Evolutionary conservation across 768 basidiomycete species (phyloP).

Genomic region (Exsudoporus frostii): DNA sequence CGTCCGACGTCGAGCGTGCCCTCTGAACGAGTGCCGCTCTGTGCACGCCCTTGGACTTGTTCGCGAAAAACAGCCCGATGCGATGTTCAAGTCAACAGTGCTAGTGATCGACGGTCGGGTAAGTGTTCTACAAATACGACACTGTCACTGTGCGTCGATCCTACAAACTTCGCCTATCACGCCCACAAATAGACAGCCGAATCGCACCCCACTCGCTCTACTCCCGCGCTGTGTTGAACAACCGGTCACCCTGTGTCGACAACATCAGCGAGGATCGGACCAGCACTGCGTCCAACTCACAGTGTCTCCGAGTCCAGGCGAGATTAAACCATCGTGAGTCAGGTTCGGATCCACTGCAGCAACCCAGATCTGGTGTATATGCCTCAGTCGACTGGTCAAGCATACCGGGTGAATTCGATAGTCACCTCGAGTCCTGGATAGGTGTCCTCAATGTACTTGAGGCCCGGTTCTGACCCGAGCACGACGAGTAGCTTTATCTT

Average conservation of each 20-base stretch:
- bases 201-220: slow-evolving; percentile 12
- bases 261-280: background rate
- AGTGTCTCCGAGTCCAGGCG: slow-evolving; percentile 89
- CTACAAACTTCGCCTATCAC: background rate
- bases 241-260: slow-evolving; percentile 67
- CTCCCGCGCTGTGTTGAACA: slow-evolving; percentile 68
- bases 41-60: too few relatives aligned
- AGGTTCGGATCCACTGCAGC: slow-evolving; percentile 75
- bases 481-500: slow-evolving; percentile 82
- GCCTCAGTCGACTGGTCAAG: background rate
- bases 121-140: background rate
- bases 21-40: too few relatives aligned
- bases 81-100: background rate
- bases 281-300: slow-evolving; percentile 41
- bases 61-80: too few relatives aligned
- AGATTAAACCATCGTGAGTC: slow-evolving; percentile 74
- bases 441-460: slow-evolving; percentile 57
- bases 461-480: slow-evolving; percentile 73
- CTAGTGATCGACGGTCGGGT: background rate
- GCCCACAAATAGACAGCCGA: background rate
- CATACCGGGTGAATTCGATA: background rate
- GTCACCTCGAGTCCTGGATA: slow-evolving; percentile 80
- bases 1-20: too few relatives aligned
- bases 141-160: too few relatives aligned
- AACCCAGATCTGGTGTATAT: slow-evolving; percentile 67